Conservation (phyloP, 2,329 filamentous ascomycete genomes). For the Fusarium verticillioides region DNA sequence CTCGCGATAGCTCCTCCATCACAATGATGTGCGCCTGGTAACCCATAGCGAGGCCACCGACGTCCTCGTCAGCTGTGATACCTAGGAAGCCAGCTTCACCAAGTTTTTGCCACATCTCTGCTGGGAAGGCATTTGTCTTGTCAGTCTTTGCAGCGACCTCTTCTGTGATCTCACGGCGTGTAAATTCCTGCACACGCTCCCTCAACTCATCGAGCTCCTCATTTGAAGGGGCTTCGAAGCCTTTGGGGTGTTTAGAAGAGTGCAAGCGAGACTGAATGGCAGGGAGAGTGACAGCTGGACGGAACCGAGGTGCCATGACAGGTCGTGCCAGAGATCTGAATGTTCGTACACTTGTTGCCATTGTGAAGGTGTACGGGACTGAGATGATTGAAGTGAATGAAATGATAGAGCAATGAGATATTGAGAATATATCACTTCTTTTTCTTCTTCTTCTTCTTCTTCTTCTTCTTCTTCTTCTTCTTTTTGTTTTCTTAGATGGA, state of each 20-base stretch:
- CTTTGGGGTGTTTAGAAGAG: constrained; percentile 71
- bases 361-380: constrained; percentile 37
- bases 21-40: constrained; percentile 97
- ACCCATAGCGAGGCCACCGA: constrained; percentile 89
- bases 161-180: constrained; percentile 85
- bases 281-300: constrained; percentile 48
- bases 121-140: constrained; percentile 85
- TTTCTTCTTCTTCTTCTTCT: not conserved
- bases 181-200: constrained; percentile 88
- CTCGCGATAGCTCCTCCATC: constrained; percentile 93
- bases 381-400: not conserved
- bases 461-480: not conserved
- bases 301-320: constrained; percentile 40
- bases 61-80: constrained; percentile 91
- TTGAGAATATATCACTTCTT: constrained; percentile 8
- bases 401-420: not conserved
- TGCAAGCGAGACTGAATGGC: constrained; percentile 53
- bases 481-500: not conserved
- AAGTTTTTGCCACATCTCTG: constrained; percentile 92
- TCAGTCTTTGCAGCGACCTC: constrained; percentile 87
- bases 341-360: constrained; percentile 56
- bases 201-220: constrained; percentile 83
- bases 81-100: constrained; percentile 92
- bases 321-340: constrained; percentile 52
- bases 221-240: constrained; percentile 74